A percentile compares a stretch with the other conserved stretches of the same genome.
These are phyloP conservation scores for Acanthamoeba royreba DNA, from an alignment of 208 protist genomes.

Conservation along the genomic window DNA sequence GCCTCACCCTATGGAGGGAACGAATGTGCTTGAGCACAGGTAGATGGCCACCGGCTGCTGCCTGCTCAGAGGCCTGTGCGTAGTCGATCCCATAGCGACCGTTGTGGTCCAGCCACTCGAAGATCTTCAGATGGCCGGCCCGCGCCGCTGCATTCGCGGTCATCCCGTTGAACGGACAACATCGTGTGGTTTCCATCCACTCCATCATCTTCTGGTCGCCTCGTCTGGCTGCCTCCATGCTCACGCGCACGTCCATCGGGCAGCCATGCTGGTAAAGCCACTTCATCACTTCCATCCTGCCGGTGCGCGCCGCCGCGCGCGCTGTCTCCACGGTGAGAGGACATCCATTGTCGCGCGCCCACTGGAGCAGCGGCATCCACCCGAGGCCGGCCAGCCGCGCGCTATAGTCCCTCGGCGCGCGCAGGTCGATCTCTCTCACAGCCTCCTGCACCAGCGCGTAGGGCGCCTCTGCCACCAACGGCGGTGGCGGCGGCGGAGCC, in stretches of 20 bases:
- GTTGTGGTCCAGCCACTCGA: not conserved
- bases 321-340: not conserved
- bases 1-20: not conserved
- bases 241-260: not conserved
- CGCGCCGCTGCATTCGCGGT: not conserved
- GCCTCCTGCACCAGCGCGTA: not conserved
- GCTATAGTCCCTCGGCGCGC: not conserved
- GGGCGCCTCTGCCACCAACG: not conserved
- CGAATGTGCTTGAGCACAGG: not conserved
- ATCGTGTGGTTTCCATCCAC: not conserved
- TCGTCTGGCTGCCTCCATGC: not conserved
- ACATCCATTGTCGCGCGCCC: not conserved
- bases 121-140: not conserved
- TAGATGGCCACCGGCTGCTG: not conserved
- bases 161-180: not conserved
- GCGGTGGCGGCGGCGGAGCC: too few relatives aligned
- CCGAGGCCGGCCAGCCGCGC: not conserved
- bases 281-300: not conserved
- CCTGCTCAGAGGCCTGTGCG: not conserved
- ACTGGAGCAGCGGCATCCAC: not conserved
- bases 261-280: not conserved
- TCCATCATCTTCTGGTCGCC: not conserved
- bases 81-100: not conserved
- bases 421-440: not conserved
- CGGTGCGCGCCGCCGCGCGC: too few relatives aligned